Conservation (phyloP, 2,329 filamentous ascomycete species). For the Aureobasidium sp. region DNA sequence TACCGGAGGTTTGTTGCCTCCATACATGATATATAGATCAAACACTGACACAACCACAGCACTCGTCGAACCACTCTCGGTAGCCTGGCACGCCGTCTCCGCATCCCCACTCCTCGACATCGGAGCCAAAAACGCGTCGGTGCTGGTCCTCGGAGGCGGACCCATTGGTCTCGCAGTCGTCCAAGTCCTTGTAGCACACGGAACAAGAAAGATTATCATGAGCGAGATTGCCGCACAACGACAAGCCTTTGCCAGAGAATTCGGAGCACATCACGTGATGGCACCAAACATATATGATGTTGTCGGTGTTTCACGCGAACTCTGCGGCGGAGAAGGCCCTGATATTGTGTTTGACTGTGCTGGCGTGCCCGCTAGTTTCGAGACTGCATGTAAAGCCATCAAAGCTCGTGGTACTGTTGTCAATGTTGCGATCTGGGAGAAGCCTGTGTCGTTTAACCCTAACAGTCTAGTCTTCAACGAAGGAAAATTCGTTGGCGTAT, state of each 20-base stretch:
- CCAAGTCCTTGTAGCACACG: conserved; percentile 61
- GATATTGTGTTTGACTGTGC: conserved; percentile 25
- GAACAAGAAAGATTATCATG: conserved; percentile 62
- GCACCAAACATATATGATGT: conserved; percentile 21
- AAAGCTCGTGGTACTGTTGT: conserved; percentile 26
- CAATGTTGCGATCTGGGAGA: conserved; percentile 28
- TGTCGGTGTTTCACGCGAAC: conserved; percentile 10
- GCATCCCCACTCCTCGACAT: conserved; percentile 46
- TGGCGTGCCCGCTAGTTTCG: conserved; percentile 22
- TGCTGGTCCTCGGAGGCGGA: conserved; percentile 53
- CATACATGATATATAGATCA: neutral
- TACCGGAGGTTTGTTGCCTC: conserved; percentile 37
- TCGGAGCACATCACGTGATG: conserved; percentile 23
- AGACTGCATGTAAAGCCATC: conserved; percentile 23
- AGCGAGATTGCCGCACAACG: conserved; percentile 50
- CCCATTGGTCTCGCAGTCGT: conserved; percentile 70
- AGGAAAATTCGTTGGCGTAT: conserved; percentile 23
- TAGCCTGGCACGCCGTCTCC: conserved; percentile 70
- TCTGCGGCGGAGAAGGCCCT: conserved; percentile 17
- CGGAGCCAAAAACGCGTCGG: conserved; percentile 5
- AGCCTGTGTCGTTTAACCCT: conserved; percentile 24
- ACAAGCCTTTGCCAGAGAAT: conserved; percentile 21
- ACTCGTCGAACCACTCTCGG: conserved; percentile 68
- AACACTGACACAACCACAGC: conserved; percentile 37
- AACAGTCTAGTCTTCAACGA: conserved; percentile 25